Conservation (phyloP, 495 filamentous ascomycete genomes). For the Astrothelium macrocarpum region DNA sequence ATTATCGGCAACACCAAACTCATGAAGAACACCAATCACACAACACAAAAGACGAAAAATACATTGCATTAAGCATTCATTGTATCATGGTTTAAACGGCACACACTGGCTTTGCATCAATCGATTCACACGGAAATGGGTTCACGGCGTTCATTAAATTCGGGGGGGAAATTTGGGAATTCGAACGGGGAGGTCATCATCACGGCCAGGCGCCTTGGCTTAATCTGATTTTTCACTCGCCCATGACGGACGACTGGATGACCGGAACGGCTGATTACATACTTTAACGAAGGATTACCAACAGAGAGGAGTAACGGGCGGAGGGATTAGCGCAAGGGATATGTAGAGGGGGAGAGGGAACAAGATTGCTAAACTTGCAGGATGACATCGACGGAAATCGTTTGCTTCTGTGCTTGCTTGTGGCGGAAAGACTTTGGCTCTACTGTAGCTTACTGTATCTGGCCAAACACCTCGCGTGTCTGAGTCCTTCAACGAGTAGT, state of each 20-base stretch:
- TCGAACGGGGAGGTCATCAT: neutral
- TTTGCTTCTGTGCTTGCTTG: neutral
- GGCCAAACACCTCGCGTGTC: neutral
- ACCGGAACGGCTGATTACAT: neutral
- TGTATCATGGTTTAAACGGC: neutral
- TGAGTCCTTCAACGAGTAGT: neutral
- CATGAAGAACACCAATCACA: too few relatives aligned
- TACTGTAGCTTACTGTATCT: neutral
- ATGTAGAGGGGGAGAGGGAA: neutral
- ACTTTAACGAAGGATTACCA: neutral
- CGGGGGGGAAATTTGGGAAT: neutral
- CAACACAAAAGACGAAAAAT: neutral
- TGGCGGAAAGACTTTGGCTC: too few relatives aligned
- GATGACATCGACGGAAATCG: neutral
- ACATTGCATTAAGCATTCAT: neutral
- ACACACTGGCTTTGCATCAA: slow-evolving; percentile 31
- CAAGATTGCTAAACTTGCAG: neutral
- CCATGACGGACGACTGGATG: neutral
- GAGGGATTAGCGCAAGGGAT: neutral
- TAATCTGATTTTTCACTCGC: neutral
- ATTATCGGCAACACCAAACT: too few relatives aligned
- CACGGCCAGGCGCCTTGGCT: neutral
- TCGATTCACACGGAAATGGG: neutral
- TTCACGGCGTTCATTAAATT: neutral
- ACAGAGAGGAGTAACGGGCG: neutral